These are phyloP conservation scores for Monilinia vaccinii-corymbosi DNA, from an alignment of 2,329 filamentous ascomycete genomes.

Conservation along the genomic window DNA sequence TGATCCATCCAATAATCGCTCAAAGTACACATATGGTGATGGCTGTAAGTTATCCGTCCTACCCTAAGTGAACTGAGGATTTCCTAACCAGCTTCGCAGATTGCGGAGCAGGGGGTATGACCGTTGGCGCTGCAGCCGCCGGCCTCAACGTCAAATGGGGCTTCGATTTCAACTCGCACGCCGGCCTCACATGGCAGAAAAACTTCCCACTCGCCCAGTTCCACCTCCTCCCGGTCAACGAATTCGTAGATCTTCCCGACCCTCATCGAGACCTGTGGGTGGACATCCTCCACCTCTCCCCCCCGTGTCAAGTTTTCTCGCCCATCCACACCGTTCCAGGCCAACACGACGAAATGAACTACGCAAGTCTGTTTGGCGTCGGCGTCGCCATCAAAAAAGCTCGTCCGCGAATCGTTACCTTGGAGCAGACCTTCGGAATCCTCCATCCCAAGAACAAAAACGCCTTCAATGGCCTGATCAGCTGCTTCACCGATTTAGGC, in stretches of 20 bases:
- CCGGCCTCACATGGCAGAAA: slow-evolving; percentile 10
- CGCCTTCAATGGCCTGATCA: slow-evolving; percentile 37
- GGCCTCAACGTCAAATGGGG: slow-evolving; percentile 51
- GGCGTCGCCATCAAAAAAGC: slow-evolving; percentile 45
- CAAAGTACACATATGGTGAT: slow-evolving; percentile 18
- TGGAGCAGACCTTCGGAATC: slow-evolving; percentile 71
- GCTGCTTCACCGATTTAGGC: slow-evolving; percentile 51
- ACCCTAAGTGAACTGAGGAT: neutral
- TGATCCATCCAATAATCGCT: neutral
- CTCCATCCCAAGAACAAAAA: slow-evolving; percentile 22
- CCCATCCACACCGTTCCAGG: slow-evolving; percentile 54
- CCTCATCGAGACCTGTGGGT: slow-evolving; percentile 30
- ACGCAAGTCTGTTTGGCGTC: slow-evolving; percentile 44
- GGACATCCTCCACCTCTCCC: slow-evolving; percentile 65
- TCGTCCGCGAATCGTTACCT: slow-evolving; percentile 58
- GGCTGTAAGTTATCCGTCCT: slow-evolving; percentile 13
- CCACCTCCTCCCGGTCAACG: slow-evolving; percentile 34
- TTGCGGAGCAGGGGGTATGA: slow-evolving; percentile 62
- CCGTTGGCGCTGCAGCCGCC: slow-evolving; percentile 49
- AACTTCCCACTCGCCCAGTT: slow-evolving; percentile 21
- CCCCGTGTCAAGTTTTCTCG: slow-evolving; percentile 70
- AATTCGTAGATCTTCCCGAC: slow-evolving; percentile 35
- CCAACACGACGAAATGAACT: slow-evolving; percentile 58
- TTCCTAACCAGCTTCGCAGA: slow-evolving; percentile 26
- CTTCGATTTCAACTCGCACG: slow-evolving; percentile 46